Conservation (phyloP, 2,329 filamentous ascomycete genomes). For the Nemania sp. region DNA sequence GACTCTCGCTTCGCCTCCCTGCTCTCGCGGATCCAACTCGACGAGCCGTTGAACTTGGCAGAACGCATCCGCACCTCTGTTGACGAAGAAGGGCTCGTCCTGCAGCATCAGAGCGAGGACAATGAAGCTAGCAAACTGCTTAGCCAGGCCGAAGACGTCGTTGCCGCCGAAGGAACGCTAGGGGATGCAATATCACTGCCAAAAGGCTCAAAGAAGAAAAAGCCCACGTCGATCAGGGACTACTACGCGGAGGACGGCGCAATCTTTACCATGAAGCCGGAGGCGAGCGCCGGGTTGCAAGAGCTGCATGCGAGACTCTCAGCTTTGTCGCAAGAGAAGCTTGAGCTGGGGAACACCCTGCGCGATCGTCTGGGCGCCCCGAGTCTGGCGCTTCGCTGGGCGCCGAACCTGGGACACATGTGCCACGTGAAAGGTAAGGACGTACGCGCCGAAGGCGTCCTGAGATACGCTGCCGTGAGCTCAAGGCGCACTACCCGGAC, state of each 20-base stretch:
- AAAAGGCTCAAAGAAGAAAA: conserved; percentile 54
- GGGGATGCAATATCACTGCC: conserved; percentile 60
- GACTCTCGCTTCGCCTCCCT: conserved; percentile 34
- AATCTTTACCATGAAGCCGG: conserved; percentile 67
- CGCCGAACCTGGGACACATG: conserved; percentile 83
- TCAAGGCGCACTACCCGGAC: conserved; percentile 83
- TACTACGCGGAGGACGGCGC: conserved; percentile 63
- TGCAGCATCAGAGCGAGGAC: conserved; percentile 78
- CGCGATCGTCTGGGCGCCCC: conserved; percentile 63
- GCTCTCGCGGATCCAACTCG: conserved; percentile 63
- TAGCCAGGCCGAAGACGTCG: conserved; percentile 72
- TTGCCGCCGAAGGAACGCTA: conserved; percentile 66
- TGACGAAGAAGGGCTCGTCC: conserved; percentile 87
- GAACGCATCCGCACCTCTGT: conserved; percentile 75
- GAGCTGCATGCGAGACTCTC: conserved; percentile 71
- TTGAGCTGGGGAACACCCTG: conserved; percentile 62
- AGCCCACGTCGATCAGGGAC: conserved; percentile 55
- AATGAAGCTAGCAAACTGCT: conserved; percentile 72
- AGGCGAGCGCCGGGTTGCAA: conserved; percentile 68
- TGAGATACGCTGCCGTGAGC: conserved; percentile 56
- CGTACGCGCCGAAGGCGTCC: conserved; percentile 42
- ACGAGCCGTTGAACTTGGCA: conserved; percentile 70
- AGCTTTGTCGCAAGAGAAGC: conserved; percentile 63
- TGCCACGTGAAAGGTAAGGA: conserved; percentile 89
- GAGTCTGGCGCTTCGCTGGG: conserved; percentile 81